Evolutionary conservation across 1,139 yeast genomes (phyloP).

Genomic region (Nakaseomyces sp.): DNA sequence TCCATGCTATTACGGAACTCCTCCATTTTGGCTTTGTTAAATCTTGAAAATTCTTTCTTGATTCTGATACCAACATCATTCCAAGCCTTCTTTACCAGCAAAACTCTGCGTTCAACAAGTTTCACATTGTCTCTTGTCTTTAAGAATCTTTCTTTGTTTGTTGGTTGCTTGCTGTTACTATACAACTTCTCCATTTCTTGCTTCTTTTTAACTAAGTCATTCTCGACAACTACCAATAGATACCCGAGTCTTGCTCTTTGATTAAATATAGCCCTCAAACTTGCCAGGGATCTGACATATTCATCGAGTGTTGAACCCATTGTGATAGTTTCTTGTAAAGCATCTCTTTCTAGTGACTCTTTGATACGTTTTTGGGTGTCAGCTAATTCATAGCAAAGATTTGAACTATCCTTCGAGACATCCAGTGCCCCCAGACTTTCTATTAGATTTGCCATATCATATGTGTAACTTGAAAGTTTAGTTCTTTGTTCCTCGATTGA

Average conservation of each 20-base stretch:
- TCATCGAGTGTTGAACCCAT: slow-evolving; percentile 85
- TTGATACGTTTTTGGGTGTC: slow-evolving; percentile 62
- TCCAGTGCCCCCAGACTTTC: slow-evolving; percentile 63
- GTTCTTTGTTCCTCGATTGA: slow-evolving; percentile 65
- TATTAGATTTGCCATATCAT: slow-evolving; percentile 51
- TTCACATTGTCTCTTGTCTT: slow-evolving; percentile 49
- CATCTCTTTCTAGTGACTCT: slow-evolving; percentile 69
- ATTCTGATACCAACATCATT: slow-evolving; percentile 55
- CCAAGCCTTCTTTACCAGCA: slow-evolving; percentile 40
- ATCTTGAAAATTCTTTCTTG: slow-evolving; percentile 55
- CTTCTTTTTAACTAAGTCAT: slow-evolving; percentile 41
- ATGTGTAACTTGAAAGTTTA: slow-evolving; percentile 58
- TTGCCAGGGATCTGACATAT: slow-evolving; percentile 67
- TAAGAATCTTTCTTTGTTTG: slow-evolving; percentile 56
- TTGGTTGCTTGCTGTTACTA: slow-evolving; percentile 33
- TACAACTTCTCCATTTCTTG: slow-evolving; percentile 45
- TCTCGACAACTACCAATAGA: slow-evolving; percentile 46
- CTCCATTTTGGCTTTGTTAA: slow-evolving; percentile 67
- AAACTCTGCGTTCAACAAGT: slow-evolving; percentile 30
- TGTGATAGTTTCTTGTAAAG: slow-evolving; percentile 79
- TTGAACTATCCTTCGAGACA: slow-evolving; percentile 58
- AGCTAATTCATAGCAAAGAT: slow-evolving; percentile 56
- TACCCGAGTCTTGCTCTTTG: slow-evolving; percentile 66
- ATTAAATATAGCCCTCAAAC: slow-evolving; percentile 65
- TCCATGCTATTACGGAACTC: slow-evolving; percentile 90